Conservation (phyloP, 805 yeast species). For the Lipomyces starkeyi region DNA sequence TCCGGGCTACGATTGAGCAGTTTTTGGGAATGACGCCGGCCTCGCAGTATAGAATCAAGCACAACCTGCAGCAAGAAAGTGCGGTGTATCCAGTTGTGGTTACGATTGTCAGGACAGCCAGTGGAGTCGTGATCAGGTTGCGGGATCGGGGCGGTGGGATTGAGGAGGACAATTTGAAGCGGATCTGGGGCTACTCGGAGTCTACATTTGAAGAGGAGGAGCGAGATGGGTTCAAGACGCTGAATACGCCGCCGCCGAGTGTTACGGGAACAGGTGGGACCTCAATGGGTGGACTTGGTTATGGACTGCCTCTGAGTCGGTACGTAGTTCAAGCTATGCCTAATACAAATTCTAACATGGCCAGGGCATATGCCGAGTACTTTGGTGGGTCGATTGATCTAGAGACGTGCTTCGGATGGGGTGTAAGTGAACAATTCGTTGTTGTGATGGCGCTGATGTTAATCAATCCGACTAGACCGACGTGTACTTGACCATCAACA, state of each 20-base stretch:
- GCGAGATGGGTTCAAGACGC: conserved; percentile 56
- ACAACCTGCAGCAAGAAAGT: conserved; percentile 37
- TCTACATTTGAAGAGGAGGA: conserved; percentile 71
- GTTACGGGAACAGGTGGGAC: conserved; percentile 63
- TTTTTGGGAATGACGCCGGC: conserved; percentile 16
- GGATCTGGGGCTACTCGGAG: conserved; percentile 85
- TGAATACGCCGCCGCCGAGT: conserved; percentile 64
- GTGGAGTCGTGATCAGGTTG: conserved; percentile 68
- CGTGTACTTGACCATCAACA: conserved; percentile 35
- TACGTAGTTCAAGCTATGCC: background rate
- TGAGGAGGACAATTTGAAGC: conserved; percentile 63
- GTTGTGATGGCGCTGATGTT: background rate
- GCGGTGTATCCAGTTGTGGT: conserved; percentile 49
- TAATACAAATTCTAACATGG: background rate
- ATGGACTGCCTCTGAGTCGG: conserved; percentile 82
- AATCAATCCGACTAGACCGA: conserved; percentile 30
- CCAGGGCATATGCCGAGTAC: conserved; percentile 69
- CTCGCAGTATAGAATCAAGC: conserved; percentile 20
- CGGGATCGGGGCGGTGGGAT: conserved; percentile 93
- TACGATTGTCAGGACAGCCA: conserved; percentile 53
- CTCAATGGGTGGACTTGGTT: conserved; percentile 92
- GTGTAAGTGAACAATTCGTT: conserved; percentile 44
- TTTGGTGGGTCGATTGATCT: conserved; percentile 73
- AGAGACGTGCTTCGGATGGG: conserved; percentile 76
- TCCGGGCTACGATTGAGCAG: conserved; percentile 85